Percentiles rank a stretch among this genome's conserved stretches.
Conservation (phyloP, 805 yeast species). For the Starmerella ratchasimensis region DNA sequence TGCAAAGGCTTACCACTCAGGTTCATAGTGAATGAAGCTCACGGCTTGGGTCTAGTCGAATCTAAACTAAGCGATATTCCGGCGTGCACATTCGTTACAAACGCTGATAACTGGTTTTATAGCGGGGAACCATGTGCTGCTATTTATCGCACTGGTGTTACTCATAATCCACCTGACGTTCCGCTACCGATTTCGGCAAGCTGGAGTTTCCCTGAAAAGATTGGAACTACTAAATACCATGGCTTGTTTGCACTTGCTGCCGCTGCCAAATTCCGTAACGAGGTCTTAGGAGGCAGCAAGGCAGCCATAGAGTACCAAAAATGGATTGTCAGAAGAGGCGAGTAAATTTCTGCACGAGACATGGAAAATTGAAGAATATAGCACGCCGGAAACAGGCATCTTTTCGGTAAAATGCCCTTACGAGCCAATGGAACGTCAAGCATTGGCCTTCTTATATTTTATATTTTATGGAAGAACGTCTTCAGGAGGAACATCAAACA, state of each 20-base stretch:
- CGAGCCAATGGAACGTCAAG: slow-evolving; percentile 16
- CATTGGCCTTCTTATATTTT: slow-evolving; percentile 17
- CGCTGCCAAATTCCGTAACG: slow-evolving; percentile 42
- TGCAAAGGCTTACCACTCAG: no score
- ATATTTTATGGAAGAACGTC: slow-evolving; percentile 19
- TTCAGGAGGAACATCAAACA: slow-evolving; percentile 29
- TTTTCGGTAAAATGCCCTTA: slow-evolving; percentile 33
- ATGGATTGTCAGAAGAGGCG: slow-evolving; percentile 34
- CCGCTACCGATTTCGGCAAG: slow-evolving; percentile 1
- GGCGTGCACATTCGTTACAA: slow-evolving; percentile 50
- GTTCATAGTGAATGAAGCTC: slow-evolving; percentile 75
- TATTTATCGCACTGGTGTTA: slow-evolving; percentile 41
- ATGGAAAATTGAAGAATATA: slow-evolving; percentile 30
- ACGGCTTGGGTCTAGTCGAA: slow-evolving; percentile 38
- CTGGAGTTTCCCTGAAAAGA: slow-evolving; percentile 32
- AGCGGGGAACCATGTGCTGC: slow-evolving; percentile 46
- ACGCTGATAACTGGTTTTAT: slow-evolving; percentile 57
- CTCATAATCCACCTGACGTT: slow-evolving; percentile 32
- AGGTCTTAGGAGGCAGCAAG: slow-evolving; percentile 22
- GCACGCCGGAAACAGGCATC: slow-evolving; percentile 32
- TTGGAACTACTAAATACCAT: slow-evolving; percentile 37
- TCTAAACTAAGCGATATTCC: slow-evolving; percentile 22
- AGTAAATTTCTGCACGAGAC: slow-evolving; percentile 31
- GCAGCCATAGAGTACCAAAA: slow-evolving; percentile 31
- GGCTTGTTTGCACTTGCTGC: slow-evolving; percentile 31